These are phyloP conservation scores for Fusarium drepaniforme DNA, from an alignment of 2,329 filamentous ascomycete genomes.

Conservation along the genomic window DNA sequence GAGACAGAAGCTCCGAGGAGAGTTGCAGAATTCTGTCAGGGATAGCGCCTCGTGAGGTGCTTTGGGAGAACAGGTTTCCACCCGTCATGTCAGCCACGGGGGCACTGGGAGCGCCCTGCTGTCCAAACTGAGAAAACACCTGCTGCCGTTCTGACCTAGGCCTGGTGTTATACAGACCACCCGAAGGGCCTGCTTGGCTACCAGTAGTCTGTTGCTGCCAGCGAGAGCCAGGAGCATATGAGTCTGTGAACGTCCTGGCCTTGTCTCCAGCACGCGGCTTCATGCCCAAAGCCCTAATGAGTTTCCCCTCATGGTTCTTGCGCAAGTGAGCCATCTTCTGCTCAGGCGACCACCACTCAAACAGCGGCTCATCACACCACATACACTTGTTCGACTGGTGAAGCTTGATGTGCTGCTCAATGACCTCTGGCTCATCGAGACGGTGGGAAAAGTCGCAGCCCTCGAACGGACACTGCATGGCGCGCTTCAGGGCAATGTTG, in stretches of 20 bases:
- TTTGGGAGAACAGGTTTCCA: background rate
- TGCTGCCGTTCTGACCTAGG: background rate
- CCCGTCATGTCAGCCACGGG: background rate
- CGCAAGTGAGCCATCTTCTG: constrained; percentile 47
- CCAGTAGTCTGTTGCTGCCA: background rate
- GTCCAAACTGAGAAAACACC: background rate
- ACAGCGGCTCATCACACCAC: constrained; percentile 51
- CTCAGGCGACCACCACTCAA: constrained; percentile 43
- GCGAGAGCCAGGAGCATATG: background rate
- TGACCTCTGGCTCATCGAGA: constrained; percentile 41
- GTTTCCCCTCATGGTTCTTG: constrained; percentile 43
- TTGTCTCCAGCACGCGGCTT: background rate
- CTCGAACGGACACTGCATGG: constrained; percentile 52
- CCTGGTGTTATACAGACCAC: background rate
- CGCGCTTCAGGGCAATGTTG: constrained; percentile 42
- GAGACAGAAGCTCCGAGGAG: background rate
- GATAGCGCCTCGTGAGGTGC: background rate
- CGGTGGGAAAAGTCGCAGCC: constrained; percentile 52
- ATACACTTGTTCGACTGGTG: constrained; percentile 52
- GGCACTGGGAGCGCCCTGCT: background rate
- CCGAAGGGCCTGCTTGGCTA: background rate
- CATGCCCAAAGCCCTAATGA: constrained; percentile 28
- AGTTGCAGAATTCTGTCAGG: background rate
- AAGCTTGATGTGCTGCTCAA: constrained; percentile 52
- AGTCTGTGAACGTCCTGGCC: background rate